Evolutionary conservation across 805 yeast species (phyloP).

Genomic region (Monosporozyma solicola): DNA sequence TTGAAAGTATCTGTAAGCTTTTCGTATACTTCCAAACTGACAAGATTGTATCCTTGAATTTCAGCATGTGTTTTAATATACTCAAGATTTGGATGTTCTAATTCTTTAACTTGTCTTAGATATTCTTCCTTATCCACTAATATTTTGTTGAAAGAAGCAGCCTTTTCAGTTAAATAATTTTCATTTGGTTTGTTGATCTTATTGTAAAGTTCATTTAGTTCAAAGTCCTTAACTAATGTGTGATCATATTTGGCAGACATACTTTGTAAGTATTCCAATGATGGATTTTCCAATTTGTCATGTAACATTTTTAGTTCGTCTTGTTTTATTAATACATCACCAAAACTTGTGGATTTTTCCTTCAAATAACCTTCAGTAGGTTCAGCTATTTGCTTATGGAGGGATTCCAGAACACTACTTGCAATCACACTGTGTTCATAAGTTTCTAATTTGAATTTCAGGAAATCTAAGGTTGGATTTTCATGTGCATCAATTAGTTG

Average conservation of each 20-base stretch:
- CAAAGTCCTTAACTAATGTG: too few species aligned
- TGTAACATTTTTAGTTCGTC: conserved; percentile 5
- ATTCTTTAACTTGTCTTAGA: not conserved
- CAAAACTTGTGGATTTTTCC: not conserved
- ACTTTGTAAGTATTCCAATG: not conserved
- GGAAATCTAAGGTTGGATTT: conserved; percentile 11
- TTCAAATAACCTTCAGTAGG: not conserved
- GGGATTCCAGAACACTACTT: not conserved
- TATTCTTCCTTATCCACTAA: not conserved
- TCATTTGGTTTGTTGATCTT: conserved; percentile 8
- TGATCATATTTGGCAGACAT: not conserved
- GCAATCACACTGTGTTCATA: conserved; percentile 6
- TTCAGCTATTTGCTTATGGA: not conserved
- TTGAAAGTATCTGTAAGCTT: not conserved
- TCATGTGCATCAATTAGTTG: not conserved
- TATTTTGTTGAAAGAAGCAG: conserved; percentile 1
- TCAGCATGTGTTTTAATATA: not conserved
- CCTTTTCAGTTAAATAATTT: conserved; percentile 8
- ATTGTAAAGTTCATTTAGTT: conserved; percentile 2
- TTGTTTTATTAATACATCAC: conserved; percentile 6
- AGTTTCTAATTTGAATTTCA: conserved; percentile 3
- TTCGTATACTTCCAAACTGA: not conserved
- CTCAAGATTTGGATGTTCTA: not conserved
- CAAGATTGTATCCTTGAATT: not conserved
- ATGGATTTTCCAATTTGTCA: not conserved